phyloP scores from a whole-genome alignment of 139 green algal genomes.

The Parachlorella kessleri region DNA sequence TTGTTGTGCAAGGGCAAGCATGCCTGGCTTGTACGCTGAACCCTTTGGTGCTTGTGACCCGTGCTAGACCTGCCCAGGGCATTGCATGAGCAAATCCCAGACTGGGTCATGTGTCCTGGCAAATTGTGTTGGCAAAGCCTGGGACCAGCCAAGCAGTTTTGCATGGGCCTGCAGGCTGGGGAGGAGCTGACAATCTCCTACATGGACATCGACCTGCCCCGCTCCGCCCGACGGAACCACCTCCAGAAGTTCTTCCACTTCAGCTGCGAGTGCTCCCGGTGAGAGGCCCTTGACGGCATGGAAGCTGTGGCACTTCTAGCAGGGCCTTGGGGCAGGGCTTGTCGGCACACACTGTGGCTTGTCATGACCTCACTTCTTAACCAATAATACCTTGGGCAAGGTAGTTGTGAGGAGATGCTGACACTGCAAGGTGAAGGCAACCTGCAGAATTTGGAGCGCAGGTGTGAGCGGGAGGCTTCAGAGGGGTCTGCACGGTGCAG shows the following conservation, averaged over 20 bases:
- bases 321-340: neutral
- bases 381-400: neutral
- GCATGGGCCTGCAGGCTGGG: neutral
- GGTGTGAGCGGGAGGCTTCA: neutral
- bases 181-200: neutral
- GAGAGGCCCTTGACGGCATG: no score
- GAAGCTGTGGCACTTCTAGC: neutral
- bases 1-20: no score
- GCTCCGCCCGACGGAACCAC: no score
- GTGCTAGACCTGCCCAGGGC: no score
- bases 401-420: neutral
- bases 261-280: neutral
- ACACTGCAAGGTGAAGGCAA: neutral
- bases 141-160: no score
- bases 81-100: no score
- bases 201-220: neutral
- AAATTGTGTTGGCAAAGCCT: no score
- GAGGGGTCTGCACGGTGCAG: neutral
- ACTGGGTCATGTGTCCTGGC: no score
- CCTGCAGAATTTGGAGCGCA: neutral
- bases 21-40: no score
- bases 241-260: neutral
- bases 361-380: neutral
- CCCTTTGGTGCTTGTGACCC: no score
- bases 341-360: neutral